Percentiles rank a stretch among this genome's conserved stretches.
These are phyloP conservation scores for Blastobotrys mokoenaii DNA, from an alignment of 805 yeast species.

Conservation along the genomic window DNA sequence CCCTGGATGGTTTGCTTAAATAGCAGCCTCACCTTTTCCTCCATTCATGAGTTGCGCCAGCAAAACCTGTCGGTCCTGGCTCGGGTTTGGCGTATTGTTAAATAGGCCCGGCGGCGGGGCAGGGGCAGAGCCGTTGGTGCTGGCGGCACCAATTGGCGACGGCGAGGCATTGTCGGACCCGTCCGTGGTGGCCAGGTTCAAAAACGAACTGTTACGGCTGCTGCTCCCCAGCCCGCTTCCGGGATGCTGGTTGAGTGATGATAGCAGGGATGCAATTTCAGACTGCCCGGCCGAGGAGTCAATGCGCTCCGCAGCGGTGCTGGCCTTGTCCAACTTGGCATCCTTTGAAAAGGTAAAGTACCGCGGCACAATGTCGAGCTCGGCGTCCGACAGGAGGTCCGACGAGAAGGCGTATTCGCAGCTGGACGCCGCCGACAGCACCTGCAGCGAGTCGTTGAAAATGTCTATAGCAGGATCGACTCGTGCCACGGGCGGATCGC, in stretches of 20 bases:
- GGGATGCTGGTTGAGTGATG: background rate
- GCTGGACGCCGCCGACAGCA: slow-evolving; percentile 21
- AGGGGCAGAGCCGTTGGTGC: background rate
- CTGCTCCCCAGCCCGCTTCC: too few species aligned
- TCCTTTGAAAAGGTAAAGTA: slow-evolving; percentile 22
- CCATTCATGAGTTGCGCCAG: slow-evolving; percentile 81
- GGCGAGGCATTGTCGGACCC: too few species aligned
- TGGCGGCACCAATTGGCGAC: background rate
- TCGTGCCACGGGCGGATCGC: slow-evolving; percentile 9
- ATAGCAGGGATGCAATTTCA: background rate
- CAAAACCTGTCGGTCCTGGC: slow-evolving; percentile 61
- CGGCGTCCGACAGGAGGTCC: slow-evolving; percentile 21
- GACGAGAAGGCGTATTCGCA: slow-evolving; percentile 23
- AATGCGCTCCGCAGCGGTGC: background rate
- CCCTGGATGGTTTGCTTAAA: background rate
- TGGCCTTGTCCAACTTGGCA: background rate
- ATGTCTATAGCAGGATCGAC: slow-evolving; percentile 11
- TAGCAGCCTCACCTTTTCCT: slow-evolving; percentile 28
- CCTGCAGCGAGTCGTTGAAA: slow-evolving; percentile 10
- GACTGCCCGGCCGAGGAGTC: background rate
- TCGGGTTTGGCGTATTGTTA: slow-evolving; percentile 15
- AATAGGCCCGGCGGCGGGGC: slow-evolving; percentile 71
- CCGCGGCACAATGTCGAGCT: slow-evolving; percentile 20
- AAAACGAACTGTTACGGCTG: too few species aligned
- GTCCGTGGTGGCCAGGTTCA: too few species aligned